Base-by-base conservation (phyloP, 2,329 filamentous ascomycete species). In the Hypoxylon sp. region DNA sequence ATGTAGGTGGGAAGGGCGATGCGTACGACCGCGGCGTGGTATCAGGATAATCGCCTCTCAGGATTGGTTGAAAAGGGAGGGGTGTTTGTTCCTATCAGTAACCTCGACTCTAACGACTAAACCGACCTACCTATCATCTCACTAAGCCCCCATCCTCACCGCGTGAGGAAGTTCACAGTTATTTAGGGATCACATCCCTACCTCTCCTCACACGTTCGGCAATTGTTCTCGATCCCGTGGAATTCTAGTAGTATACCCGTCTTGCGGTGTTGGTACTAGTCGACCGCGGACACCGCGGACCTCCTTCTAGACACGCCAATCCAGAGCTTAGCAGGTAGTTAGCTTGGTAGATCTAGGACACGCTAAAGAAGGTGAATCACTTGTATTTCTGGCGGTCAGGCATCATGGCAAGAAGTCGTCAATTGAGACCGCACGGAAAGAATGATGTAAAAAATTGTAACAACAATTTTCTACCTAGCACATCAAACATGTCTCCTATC, bases 71-170 rank as follows among this genome's bases (percentile, higher is more conserved):
- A 47, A 44, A 17, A 44, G 54, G 47, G 57, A 65, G 52, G 65
- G 70, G 58, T 59, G 54, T 46, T 59, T 33, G 53, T 62, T 50
- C 68, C 58, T 65, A 65, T 65, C 57, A 55, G 55, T 19, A 42
- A 64, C 47, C 24, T 67, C 60, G 42, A 59, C 52, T 42, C 35
- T 58, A 42, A 54, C n/a, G 29, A 57, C 37, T 52, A 47, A 59
- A 52, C 44, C 39, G 47, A 13, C 46, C 57, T 66, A 61, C 68
- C 68, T 70, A 70, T 70, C 68, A 68, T 70, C 68, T 70, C 65
- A 68, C 65, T 63, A 65, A 70, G 57, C 68, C 65, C 48, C 65
- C 68, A 70, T 65, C 58, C 61, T 65, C 55, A 52, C 56, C 37
- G 29, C 26, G 58, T 22, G 46, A 61, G 55, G 42, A 51, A 65